Base-by-base conservation (phyloP, 306 rosid species). In the Ammopiptanthus mongolicus region DNA sequence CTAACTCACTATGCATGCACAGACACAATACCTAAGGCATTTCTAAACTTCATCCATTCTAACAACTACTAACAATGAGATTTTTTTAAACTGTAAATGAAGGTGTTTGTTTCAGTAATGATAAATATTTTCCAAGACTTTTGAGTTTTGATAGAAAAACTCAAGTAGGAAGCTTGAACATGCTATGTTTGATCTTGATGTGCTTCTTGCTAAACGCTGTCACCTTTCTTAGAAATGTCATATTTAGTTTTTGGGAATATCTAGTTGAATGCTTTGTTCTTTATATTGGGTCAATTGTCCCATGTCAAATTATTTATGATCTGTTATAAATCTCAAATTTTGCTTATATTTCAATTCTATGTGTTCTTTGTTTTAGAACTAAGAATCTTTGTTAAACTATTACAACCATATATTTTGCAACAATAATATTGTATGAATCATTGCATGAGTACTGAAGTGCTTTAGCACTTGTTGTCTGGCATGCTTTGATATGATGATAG, bases 401-500 rank as follows among this genome's bases (percentile, higher is more conserved):
- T 9, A 15, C 12, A 52, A 19, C 69, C 50, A 71, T 14, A 59
- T 23, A 3, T 61, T 42, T 69, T 46, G 63, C 41, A 15, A 48
- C 19, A 18, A 41, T 51, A n/a, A 50, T 17, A 22, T 68, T 44
- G 46, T 69, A 39, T 15, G 51, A 69, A 8, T 73, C 77, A 46
- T 39, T 70, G 44, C 61, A 10, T 23, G 8, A n/a, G 21, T 62
- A 53, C 62, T 9, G 11, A 36, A 39, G 21, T 17, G 17, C 2
- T 69, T 48, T 53, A 37, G 66, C 47, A 37, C 52, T 22, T 44
- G 41, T 79, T 80, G 10, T 46, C 23, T 42, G 73, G 69, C 64
- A 8, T 71, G 69, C 22, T 69, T 69, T 79, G 64, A 68, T 77
- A 50, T 73, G 29, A 50, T 70, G 29, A 48, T 46, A 9, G 66